These are phyloP conservation scores for Lotmaria passim DNA, from an alignment of 208 protist species.

Conservation along the genomic window DNA sequence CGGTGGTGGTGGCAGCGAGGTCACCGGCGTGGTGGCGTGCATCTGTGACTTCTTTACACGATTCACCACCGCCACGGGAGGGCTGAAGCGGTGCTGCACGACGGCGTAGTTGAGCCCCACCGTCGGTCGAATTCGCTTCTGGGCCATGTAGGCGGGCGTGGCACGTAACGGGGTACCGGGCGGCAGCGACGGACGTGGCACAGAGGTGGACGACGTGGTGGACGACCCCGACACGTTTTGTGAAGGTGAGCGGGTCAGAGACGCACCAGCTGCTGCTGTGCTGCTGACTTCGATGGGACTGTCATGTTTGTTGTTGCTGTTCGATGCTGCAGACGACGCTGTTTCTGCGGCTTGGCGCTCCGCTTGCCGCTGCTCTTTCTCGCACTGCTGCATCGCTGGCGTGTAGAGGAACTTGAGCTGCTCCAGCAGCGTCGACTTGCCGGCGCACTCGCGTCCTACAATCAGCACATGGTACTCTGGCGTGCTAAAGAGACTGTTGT, in stretches of 20 bases:
- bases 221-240: constrained; percentile 95
- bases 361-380: constrained; percentile 13
- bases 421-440: constrained; percentile 99
- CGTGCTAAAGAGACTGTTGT: constrained; percentile 79
- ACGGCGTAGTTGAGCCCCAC: constrained; percentile 97
- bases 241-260: too few relatives aligned
- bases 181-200: background rate
- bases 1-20: constrained; percentile 52
- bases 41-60: constrained; percentile 75
- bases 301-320: constrained; percentile 18
- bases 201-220: background rate
- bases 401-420: constrained; percentile 94
- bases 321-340: too few relatives aligned
- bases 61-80: constrained; percentile 17
- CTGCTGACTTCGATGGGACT: background rate
- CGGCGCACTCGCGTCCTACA: constrained; percentile 94
- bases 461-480: constrained; percentile 92
- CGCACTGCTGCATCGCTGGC: constrained; percentile 22
- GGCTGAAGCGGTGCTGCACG: constrained; percentile 79
- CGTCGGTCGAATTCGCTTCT: constrained; percentile 96
- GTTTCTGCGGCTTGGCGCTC: background rate
- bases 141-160: constrained; percentile 35
- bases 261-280: too few relatives aligned
- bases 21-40: constrained; percentile 37
- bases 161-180: constrained; percentile 36